Evolutionary conservation across 1,284 basidiomycete genomes (phyloP), one percentile per base, ranked within the genome.

Genomic region (Boletus semigastroideus): DNA sequence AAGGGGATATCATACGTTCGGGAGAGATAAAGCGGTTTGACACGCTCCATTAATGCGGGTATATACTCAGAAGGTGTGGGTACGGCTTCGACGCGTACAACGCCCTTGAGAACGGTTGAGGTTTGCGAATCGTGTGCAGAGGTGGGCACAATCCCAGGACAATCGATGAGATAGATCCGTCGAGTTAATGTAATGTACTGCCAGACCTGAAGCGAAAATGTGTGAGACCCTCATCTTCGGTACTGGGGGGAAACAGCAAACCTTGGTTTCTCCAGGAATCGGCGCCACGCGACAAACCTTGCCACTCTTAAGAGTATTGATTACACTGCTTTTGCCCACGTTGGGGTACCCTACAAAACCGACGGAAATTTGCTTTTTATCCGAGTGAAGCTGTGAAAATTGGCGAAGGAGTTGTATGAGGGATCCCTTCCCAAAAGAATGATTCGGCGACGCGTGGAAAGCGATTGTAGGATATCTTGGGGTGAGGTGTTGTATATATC

Each of bases 331-430:
- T 75, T 99, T 99, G 43, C 97, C 96, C 50, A 98, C 94, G 70
- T 99, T 99, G 5, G 97, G 96, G 73, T 99, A 99, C 46, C 97
- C 96, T 59, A 99, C 84, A 68, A 99, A 94, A 11, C 96, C 96
- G 57, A 99, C 94, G 31, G 93, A 96, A 67, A 99, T 98, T 73
- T 99, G 96, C 75, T 98, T 99, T 79, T 97, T 98, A 78, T 99
- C 97, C 13, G 94, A 93, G 74, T 98, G 96, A 34, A 99, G 83
- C 57, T 93, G 92, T 11, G 94, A 92, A 73, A 99, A 99, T 70
- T 99, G 96, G 31, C 97, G 87, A 40, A 99, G 81, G 34, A 99
- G 84, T 72, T 98, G 94, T 65, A 99, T 99, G 55, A 99, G 85
- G 30, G 95, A 94, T 30, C 96, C 97, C 74, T 98, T 98, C 58